Conservation (phyloP, 2,329 filamentous ascomycete genomes). For the Claviceps spartinae region DNA sequence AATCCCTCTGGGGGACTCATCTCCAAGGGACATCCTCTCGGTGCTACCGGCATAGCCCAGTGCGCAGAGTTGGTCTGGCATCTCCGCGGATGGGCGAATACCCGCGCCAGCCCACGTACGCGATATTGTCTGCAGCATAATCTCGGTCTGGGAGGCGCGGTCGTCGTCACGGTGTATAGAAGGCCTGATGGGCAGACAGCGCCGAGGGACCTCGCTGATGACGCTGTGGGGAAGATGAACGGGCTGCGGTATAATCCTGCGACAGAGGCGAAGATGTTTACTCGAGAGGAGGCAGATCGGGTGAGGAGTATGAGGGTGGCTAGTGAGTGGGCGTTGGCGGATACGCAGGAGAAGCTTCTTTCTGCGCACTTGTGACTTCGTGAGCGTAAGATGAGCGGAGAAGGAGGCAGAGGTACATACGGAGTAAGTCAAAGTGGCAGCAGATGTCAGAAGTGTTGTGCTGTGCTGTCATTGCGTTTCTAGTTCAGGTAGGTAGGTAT, state of each 20-base stretch:
- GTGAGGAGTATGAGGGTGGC: slow-evolving; percentile 54
- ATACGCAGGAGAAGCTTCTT: slow-evolving; percentile 32
- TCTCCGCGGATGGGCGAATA: slow-evolving; percentile 89
- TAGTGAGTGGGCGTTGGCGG: slow-evolving; percentile 66
- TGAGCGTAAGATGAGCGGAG: too few species aligned
- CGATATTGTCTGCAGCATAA: slow-evolving; percentile 79
- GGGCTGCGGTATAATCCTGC: slow-evolving; percentile 85
- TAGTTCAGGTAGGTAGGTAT: too few species aligned
- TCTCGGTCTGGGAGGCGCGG: slow-evolving; percentile 79
- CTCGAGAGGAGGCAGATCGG: slow-evolving; percentile 55
- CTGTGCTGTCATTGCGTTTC: too few species aligned
- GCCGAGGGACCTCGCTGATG: slow-evolving; percentile 42
- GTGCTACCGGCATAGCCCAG: slow-evolving; percentile 88
- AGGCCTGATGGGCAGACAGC: slow-evolving; percentile 63
- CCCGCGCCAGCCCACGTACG: slow-evolving; percentile 57
- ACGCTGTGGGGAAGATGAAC: slow-evolving; percentile 50
- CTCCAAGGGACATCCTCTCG: slow-evolving; percentile 88
- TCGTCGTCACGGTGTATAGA: slow-evolving; percentile 79
- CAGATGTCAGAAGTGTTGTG: too few species aligned
- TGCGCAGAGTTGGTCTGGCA: slow-evolving; percentile 95
- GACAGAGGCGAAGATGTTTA: slow-evolving; percentile 79
- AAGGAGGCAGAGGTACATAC: too few species aligned
- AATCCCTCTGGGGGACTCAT: slow-evolving; percentile 93
- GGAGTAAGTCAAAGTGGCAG: too few species aligned
- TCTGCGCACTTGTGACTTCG: slow-evolving; percentile 2